Base-by-base conservation (phyloP, 345 rosid genomes). In the Camelina laxa region DNA sequence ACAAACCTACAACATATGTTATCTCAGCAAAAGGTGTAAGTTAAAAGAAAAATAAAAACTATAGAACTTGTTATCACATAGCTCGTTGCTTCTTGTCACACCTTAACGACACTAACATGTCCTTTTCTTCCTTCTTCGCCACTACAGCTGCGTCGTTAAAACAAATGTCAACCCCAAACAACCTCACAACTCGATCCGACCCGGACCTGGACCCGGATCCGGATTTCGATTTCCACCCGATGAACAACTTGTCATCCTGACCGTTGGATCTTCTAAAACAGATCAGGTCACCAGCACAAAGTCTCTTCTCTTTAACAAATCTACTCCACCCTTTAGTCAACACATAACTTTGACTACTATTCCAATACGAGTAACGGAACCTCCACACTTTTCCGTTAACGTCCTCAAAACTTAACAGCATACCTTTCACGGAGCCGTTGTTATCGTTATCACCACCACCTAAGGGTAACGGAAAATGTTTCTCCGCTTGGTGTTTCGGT, bases 301-400 rank as follows among this genome's bases (percentile, higher is more conserved):
- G 72, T 55, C 68, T 83, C 84, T 87, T 94, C 80, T 91, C 98
- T 81, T 87, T 89, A 3, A 94, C 98, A 44, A 88, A 94, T 7
- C 93, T 82, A 86, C 91, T 91, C 98, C 97, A 94, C 6, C 98
- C 98, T 79, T 90, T 90, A 2, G 98, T 94, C 69, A 94, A 82
- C 56, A 91, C 98, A 44, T 91, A 94, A 71, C 97, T 94, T 42
- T 88, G 98, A 82, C 97, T 91, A 56, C 96, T 94, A 54, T 88
- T 94, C 98, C 98, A 94, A 70, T 94, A 94, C 4, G 98, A 94
- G 74, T 94, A 94, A 71, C 97, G 82, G 57, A 94, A 94, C 75
- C 98, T 76, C 97, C 98, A 94, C 22, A 90, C 88, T 74, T 86
- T 91, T 0, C 98, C 93, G 1, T 82, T 78, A 4, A 68, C 74